Evolutionary conservation across 805 yeast species (phyloP).

Genomic region (Dipodascus albidus): DNA sequence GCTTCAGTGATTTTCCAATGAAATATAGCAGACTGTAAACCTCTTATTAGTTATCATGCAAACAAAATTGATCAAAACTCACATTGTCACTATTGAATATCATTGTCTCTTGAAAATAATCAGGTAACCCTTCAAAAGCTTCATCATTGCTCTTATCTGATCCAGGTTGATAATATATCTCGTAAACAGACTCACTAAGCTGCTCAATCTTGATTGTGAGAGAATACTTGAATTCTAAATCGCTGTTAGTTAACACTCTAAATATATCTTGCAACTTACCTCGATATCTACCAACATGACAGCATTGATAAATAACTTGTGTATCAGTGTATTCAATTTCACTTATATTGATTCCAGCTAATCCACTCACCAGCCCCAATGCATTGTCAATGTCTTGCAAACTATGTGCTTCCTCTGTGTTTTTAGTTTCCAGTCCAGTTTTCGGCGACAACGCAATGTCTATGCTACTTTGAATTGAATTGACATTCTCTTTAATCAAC

Average conservation of each 20-base stretch:
- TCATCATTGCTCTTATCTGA: not conserved
- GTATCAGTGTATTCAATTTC: not conserved
- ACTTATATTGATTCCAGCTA: not conserved
- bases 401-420: not conserved
- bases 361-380: not conserved
- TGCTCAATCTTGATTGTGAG: not conserved
- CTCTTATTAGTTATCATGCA: not conserved
- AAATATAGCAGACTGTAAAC: not conserved
- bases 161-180: not conserved
- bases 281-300: not conserved
- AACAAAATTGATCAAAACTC: not conserved
- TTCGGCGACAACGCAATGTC: not conserved
- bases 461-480: not conserved
- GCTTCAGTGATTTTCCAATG: not conserved
- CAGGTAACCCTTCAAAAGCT: not conserved
- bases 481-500: not conserved
- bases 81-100: not conserved
- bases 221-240: not conserved
- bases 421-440: not conserved
- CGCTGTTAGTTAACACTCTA: not conserved
- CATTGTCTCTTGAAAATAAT: not conserved
- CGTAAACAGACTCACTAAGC: not conserved
- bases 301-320: not conserved
- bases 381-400: not conserved
- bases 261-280: not conserved